These are phyloP conservation scores for Moesziomyces aphidis DNA, from an alignment of 1,284 basidiomycete species.

Conservation along the genomic window DNA sequence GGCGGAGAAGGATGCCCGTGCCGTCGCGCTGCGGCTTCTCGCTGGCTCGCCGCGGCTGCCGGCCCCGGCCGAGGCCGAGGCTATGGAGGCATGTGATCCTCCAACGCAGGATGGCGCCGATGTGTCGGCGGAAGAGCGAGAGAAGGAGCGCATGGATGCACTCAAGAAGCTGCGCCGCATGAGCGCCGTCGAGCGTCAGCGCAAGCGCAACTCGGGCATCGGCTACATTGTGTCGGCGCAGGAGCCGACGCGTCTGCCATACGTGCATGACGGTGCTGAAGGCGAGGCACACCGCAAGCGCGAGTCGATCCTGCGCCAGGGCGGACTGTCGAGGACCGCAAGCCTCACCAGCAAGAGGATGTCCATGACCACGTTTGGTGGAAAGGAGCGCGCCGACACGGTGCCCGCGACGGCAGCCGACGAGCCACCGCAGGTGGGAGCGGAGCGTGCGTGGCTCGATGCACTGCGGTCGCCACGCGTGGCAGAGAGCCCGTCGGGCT, in stretches of 20 bases:
- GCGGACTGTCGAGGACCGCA: constrained; percentile 21
- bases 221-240: constrained; percentile 34
- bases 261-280: constrained; percentile 14
- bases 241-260: constrained; percentile 16
- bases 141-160: constrained; percentile 39
- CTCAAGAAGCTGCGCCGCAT: constrained; percentile 41
- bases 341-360: constrained; percentile 32
- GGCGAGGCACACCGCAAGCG: constrained; percentile 5
- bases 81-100: not conserved
- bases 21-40: constrained; percentile 36
- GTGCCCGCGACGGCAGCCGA: constrained; percentile 8
- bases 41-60: constrained; percentile 24
- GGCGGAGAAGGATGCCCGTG: constrained; percentile 40
- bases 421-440: not conserved
- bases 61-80: constrained; percentile 8
- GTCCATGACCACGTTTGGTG: constrained; percentile 39
- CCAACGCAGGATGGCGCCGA: constrained; percentile 16
- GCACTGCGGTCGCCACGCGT: constrained; percentile 44
- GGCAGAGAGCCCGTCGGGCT: constrained; percentile 47
- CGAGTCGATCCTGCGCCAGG: constrained; percentile 6
- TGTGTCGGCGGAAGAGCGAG: constrained; percentile 36
- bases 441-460: constrained; percentile 38
- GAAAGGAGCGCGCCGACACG: constrained; percentile 27
- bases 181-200: constrained; percentile 45
- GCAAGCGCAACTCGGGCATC: constrained; percentile 44